A percentile compares a stretch with the other conserved stretches of the same genome.
phyloP scores from a whole-genome alignment of 192 early-diverging fungal genomes.

The Dimargaris xerosporica region DNA sequence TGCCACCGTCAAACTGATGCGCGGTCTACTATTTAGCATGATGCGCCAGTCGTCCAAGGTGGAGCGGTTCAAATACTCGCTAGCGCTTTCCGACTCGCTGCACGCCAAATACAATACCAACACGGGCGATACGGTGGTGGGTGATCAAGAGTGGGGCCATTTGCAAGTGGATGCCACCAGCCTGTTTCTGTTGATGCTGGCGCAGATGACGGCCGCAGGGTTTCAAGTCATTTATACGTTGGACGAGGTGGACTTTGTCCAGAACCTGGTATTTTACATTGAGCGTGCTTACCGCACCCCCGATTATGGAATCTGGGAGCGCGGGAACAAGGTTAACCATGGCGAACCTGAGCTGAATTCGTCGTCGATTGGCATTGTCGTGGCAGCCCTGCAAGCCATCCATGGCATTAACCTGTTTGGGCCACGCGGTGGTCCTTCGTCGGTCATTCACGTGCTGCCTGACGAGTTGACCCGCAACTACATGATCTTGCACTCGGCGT shows the following conservation, averaged over 20 bases:
- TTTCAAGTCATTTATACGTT: slow-evolving; percentile 59
- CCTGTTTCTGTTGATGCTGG: slow-evolving; percentile 59
- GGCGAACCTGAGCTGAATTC: slow-evolving; percentile 76
- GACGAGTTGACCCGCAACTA: slow-evolving; percentile 74
- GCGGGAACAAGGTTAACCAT: slow-evolving; percentile 79
- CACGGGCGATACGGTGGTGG: slow-evolving; percentile 72
- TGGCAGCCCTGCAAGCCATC: slow-evolving; percentile 69
- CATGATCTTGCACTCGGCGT: slow-evolving; percentile 56
- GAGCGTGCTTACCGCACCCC: slow-evolving; percentile 71
- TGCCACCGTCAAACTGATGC: slow-evolving; percentile 73
- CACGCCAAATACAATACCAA: slow-evolving; percentile 81
- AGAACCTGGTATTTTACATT: slow-evolving; percentile 82
- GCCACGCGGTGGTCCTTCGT: slow-evolving; percentile 52
- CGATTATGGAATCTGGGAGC: slow-evolving; percentile 81
- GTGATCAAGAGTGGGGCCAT: slow-evolving; percentile 74
- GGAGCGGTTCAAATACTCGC: slow-evolving; percentile 69
- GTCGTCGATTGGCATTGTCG: slow-evolving; percentile 76
- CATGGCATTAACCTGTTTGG: slow-evolving; percentile 80
- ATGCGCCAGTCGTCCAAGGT: slow-evolving; percentile 73
- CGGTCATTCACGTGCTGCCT: slow-evolving; percentile 67
- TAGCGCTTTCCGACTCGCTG: slow-evolving; percentile 51
- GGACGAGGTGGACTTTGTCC: slow-evolving; percentile 75
- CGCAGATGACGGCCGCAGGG: slow-evolving; percentile 71
- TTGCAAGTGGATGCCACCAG: slow-evolving; percentile 80
- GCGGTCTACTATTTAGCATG: slow-evolving; percentile 64